Percentiles rank a stretch among this genome's conserved stretches.
Conservation (phyloP, 164 flowering plant species). For the Liriodendron chinense region DNA sequence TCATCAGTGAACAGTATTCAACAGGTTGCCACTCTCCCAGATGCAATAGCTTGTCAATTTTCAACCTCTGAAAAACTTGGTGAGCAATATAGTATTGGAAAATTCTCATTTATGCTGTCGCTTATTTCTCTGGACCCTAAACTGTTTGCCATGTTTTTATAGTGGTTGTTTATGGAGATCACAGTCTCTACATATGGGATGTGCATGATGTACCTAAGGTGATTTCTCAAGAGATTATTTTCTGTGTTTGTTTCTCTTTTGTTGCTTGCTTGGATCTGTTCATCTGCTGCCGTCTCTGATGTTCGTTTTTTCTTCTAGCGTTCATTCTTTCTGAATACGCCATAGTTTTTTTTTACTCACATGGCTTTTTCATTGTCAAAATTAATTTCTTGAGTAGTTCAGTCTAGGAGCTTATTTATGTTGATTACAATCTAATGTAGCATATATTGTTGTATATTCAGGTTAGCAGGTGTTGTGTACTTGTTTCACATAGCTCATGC, state of each 20-base stretch:
- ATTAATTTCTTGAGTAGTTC: neutral
- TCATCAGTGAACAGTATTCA: slow-evolving; percentile 15
- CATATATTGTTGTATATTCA: slow-evolving; percentile 25
- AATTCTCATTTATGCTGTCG: neutral
- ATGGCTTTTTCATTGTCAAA: neutral
- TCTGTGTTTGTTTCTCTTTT: neutral
- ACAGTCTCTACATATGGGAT: slow-evolving; percentile 64
- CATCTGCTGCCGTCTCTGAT: neutral
- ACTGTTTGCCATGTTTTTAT: slow-evolving; percentile 25
- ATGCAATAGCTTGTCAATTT: slow-evolving; percentile 82
- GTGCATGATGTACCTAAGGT: slow-evolving; percentile 52
- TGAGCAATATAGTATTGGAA: slow-evolving; percentile 19
- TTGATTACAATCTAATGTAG: slow-evolving; percentile 1
- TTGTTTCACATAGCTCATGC: slow-evolving; percentile 65
- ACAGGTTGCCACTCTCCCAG: slow-evolving; percentile 34
- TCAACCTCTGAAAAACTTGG: slow-evolving; percentile 61
- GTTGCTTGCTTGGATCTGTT: neutral
- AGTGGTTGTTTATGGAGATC: slow-evolving; percentile 79
- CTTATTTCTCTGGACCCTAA: neutral
- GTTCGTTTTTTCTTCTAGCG: neutral
- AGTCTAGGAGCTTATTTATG: neutral
- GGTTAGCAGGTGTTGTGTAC: slow-evolving; percentile 55
- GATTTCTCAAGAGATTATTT: slow-evolving; percentile 6
- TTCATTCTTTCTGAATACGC: neutral
- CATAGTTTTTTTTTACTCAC: neutral